A percentile compares a stretch with the other conserved stretches of the same genome.
These are phyloP conservation scores for Fusarium brevicatenulatum DNA, from an alignment of 2,329 filamentous ascomycete genomes.

Conservation along the genomic window DNA sequence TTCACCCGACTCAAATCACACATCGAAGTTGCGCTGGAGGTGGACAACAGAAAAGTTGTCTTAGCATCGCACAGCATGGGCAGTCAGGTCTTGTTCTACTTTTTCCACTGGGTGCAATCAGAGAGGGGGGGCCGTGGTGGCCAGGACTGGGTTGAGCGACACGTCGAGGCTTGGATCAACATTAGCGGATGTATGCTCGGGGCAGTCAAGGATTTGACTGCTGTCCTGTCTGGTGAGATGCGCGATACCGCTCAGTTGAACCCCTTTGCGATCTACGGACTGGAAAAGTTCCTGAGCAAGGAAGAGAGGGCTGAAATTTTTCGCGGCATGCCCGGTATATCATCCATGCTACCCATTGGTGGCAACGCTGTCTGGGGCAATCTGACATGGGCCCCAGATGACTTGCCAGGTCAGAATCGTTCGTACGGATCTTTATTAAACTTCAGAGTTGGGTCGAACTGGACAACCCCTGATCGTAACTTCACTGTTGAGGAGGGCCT, in stretches of 20 bases:
- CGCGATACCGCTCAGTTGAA: constrained; percentile 97
- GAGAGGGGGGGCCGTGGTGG: constrained; percentile 83
- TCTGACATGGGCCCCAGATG: constrained; percentile 86
- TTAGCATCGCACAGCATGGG: constrained; percentile 97
- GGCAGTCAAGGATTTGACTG: constrained; percentile 88
- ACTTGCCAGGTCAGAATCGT: constrained; percentile 75
- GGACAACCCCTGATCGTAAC: constrained; percentile 74
- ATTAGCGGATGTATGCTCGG: constrained; percentile 98
- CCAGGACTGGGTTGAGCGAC: constrained; percentile 85
- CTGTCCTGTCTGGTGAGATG: constrained; percentile 96
- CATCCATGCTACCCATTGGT: constrained; percentile 94
- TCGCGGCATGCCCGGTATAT: constrained; percentile 95
- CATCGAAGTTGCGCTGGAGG: constrained; percentile 83
- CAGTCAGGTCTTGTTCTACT: constrained; percentile 90
- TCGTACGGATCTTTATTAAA: constrained; percentile 86
- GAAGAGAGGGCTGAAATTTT: constrained; percentile 94
- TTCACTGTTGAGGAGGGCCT: constrained; percentile 83
- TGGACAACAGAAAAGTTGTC: constrained; percentile 81
- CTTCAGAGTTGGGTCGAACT: constrained; percentile 76
- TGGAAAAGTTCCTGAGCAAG: constrained; percentile 93
- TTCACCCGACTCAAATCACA: constrained; percentile 91
- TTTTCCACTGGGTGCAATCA: constrained; percentile 82
- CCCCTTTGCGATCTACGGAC: constrained; percentile 92
- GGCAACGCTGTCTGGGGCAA: constrained; percentile 97
- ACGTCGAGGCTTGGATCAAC: constrained; percentile 97